Evolutionary conservation across 192 early-diverging fungal species (phyloP).

Genomic region (Coemansia sp.): DNA sequence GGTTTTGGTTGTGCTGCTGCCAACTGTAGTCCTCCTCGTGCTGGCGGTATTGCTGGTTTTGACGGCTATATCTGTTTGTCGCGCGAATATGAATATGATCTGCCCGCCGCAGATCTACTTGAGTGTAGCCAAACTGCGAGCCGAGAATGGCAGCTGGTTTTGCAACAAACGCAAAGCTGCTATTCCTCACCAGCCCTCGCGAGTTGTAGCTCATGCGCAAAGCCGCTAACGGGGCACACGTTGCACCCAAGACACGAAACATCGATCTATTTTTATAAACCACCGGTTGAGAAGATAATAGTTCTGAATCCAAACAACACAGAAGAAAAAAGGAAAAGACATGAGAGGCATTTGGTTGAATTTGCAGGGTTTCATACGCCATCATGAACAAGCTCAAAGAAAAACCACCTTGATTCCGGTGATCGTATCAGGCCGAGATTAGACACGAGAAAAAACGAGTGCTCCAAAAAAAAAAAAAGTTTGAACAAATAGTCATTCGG

Average conservation of each 20-base stretch:
- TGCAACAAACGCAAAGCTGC: background rate
- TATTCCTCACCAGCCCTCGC: background rate
- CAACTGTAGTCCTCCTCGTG: slow-evolving; percentile 2
- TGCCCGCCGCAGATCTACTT: background rate
- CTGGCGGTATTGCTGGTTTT: background rate
- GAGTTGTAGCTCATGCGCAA: background rate
- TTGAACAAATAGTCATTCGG: background rate
- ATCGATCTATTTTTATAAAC: background rate
- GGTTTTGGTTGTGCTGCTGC: slow-evolving; percentile 5
- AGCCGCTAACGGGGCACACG: background rate
- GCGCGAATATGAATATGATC: background rate
- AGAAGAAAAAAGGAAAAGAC: too few relatives aligned
- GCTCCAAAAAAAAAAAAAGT: too few relatives aligned
- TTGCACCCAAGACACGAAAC: background rate
- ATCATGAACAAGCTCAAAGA: too few relatives aligned
- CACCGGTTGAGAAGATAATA: too few relatives aligned
- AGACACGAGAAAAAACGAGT: too few relatives aligned
- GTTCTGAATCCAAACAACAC: too few relatives aligned
- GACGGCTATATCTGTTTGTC: slow-evolving; percentile 4
- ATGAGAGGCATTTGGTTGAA: too few relatives aligned
- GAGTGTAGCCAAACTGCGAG: background rate
- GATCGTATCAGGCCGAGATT: too few relatives aligned
- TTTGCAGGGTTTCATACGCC: too few relatives aligned
- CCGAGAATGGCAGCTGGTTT: background rate
- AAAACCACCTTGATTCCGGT: too few relatives aligned